Conservation (phyloP, 768 basidiomycete species). For the Podaxis sp. region DNA sequence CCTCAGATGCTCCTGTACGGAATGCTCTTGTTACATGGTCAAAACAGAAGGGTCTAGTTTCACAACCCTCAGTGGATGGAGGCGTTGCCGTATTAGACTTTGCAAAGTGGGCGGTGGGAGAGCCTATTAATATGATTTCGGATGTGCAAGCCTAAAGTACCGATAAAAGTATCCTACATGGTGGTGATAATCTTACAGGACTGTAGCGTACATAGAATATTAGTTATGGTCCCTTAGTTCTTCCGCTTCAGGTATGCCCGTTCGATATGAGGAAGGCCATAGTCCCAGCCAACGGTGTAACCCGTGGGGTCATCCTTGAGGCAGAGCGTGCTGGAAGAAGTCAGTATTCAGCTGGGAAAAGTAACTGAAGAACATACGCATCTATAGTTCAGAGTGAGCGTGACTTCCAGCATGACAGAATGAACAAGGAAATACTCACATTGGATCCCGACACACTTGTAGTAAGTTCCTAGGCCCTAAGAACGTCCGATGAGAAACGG, state of each 20-base stretch:
- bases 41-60: constrained; percentile 41
- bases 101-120: constrained; percentile 66
- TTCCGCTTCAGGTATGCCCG: constrained; percentile 26
- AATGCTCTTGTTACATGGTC: constrained; percentile 59
- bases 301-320: constrained; percentile 58
- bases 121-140: constrained; percentile 21
- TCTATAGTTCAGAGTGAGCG: constrained; percentile 26
- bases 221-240: constrained; percentile 13
- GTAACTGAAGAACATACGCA: constrained; percentile 36
- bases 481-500: not conserved
- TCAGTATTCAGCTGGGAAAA: constrained; percentile 13
- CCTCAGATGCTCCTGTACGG: constrained; percentile 39
- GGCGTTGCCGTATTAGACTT: constrained; percentile 55
- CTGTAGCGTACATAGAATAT: not conserved
- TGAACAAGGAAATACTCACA: constrained; percentile 33
- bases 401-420: constrained; percentile 9
- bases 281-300: constrained; percentile 40
- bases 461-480: constrained; percentile 51
- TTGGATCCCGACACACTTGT: constrained; percentile 52
- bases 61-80: constrained; percentile 29
- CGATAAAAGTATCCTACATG: not conserved
- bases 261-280: constrained; percentile 50
- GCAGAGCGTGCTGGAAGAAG: constrained; percentile 48
- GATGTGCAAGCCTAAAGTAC: not conserved
- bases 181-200: not conserved